These are phyloP conservation scores for Astrothelium subdiscretum DNA, from an alignment of 495 filamentous ascomycete species.

Conservation along the genomic window DNA sequence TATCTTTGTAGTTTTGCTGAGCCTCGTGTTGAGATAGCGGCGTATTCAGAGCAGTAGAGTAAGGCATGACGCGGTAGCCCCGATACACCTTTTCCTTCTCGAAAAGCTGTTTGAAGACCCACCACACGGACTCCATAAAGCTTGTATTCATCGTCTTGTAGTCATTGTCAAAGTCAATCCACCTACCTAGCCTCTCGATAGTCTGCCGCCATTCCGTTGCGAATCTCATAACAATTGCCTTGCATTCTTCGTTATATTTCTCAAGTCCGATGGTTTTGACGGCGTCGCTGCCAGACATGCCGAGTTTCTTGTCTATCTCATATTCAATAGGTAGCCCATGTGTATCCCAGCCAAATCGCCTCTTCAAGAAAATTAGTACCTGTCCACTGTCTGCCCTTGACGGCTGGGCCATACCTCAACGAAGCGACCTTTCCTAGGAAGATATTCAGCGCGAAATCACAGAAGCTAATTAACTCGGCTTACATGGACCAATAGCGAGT, in stretches of 20 bases:
- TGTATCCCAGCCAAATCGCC: conserved; percentile 75
- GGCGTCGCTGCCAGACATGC: conserved; percentile 77
- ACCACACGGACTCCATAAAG: conserved; percentile 98
- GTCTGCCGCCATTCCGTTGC: conserved; percentile 81
- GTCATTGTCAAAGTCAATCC: conserved; percentile 98
- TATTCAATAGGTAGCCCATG: conserved; percentile 94
- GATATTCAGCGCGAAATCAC: background rate
- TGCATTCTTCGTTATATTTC: conserved; percentile 88
- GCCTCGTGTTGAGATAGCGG: conserved; percentile 90
- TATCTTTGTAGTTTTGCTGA: conserved; percentile 88
- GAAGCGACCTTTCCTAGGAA: conserved; percentile 46
- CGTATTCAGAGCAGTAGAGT: conserved; percentile 81
- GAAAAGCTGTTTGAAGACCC: conserved; percentile 88
- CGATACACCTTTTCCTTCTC: conserved; percentile 83
- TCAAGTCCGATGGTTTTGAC: conserved; percentile 79
- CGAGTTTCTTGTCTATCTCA: conserved; percentile 91
- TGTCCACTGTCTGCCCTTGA: background rate
- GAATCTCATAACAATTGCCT: conserved; percentile 89
- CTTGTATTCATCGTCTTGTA: conserved; percentile 91
- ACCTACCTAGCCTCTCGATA: conserved; percentile 82
- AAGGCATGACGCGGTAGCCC: conserved; percentile 87
- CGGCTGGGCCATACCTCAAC: conserved; percentile 38
- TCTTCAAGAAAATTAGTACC: conserved; percentile 12
- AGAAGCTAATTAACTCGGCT: background rate
- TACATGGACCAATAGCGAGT: conserved; percentile 98